phyloP scores from a whole-genome alignment of 2,329 filamentous ascomycete genomes.

The Intubia oerlemansii region DNA sequence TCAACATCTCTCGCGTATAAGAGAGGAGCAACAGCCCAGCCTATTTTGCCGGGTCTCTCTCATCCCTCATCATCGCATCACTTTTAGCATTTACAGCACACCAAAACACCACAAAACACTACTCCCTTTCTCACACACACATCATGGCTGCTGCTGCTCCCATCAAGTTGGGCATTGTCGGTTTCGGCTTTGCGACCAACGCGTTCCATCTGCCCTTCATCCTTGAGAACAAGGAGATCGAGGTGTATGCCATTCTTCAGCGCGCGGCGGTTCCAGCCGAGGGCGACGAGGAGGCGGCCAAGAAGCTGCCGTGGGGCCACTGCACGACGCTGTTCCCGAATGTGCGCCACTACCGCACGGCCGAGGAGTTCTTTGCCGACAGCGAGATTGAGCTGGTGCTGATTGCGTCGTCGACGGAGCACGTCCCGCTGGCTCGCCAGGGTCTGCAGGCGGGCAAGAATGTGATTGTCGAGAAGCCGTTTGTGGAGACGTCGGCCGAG shows the following conservation, averaged over 20 bases:
- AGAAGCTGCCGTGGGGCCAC: slow-evolving; percentile 14
- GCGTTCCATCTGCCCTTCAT: slow-evolving; percentile 30
- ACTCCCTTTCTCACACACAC: too few species aligned
- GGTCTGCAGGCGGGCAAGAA: slow-evolving; percentile 39
- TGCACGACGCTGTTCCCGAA: slow-evolving; percentile 25
- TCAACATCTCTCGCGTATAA: too few species aligned
- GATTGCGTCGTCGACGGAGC: slow-evolving; percentile 36
- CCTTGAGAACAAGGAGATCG: slow-evolving; percentile 20
- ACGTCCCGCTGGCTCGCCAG: slow-evolving; percentile 30
- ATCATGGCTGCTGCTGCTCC: too few species aligned
- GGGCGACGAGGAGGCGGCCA: slow-evolving; percentile 8
- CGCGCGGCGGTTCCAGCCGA: too few species aligned
- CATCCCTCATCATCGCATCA: too few species aligned
- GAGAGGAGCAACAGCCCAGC: too few species aligned
- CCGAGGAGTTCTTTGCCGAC: slow-evolving; percentile 38
- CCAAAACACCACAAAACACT: too few species aligned
- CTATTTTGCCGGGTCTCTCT: too few species aligned
- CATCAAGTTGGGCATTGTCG: slow-evolving; percentile 26
- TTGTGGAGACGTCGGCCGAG: slow-evolving; percentile 25
- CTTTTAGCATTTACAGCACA: too few species aligned
- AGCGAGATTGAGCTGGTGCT: slow-evolving; percentile 36
- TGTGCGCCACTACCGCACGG: slow-evolving; percentile 32
- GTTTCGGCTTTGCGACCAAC: slow-evolving; percentile 26
- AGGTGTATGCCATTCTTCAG: slow-evolving; percentile 25
- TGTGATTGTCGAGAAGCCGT: slow-evolving; percentile 7